phyloP scores from a whole-genome alignment of 257 asterid species.

The Cynanchum wilfordii region DNA sequence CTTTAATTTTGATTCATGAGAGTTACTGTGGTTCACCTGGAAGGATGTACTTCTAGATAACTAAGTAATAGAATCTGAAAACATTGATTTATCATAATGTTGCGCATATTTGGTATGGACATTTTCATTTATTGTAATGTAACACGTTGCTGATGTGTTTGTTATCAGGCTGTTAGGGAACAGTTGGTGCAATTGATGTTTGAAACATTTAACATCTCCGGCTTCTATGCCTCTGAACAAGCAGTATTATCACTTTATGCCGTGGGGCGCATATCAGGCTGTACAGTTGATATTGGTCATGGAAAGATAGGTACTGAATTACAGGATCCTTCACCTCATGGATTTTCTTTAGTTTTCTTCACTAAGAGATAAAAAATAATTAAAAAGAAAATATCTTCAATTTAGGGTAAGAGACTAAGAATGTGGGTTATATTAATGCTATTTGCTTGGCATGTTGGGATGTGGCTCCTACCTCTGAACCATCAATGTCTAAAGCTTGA shows the following conservation, averaged over 20 bases:
- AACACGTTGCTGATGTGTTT: slow-evolving; percentile 1
- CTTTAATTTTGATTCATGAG: background rate
- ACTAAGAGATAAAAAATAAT: background rate
- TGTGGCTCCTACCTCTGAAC: background rate
- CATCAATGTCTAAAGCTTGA: background rate
- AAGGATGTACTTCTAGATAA: background rate
- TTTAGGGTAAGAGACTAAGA: background rate
- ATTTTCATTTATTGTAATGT: background rate
- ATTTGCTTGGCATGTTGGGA: background rate
- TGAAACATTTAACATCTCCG: slow-evolving; percentile 85
- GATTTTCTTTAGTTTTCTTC: background rate
- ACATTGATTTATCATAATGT: background rate
- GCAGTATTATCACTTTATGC: slow-evolving; percentile 94
- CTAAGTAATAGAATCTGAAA: background rate
- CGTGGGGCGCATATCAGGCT: slow-evolving; percentile 91
- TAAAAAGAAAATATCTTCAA: background rate
- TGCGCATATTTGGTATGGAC: background rate
- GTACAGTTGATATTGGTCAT: slow-evolving; percentile 87
- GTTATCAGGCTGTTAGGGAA: slow-evolving; percentile 75
- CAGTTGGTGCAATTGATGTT: slow-evolving; percentile 95
- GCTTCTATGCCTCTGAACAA: slow-evolving; percentile 94
- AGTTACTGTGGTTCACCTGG: background rate
- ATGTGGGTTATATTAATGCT: background rate
- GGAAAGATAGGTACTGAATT: slow-evolving; percentile 67
- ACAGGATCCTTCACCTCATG: background rate